Percentiles rank a stretch among this genome's conserved stretches.
Conservation (phyloP, 257 asterid genomes). For the Solanum sitiens region DNA sequence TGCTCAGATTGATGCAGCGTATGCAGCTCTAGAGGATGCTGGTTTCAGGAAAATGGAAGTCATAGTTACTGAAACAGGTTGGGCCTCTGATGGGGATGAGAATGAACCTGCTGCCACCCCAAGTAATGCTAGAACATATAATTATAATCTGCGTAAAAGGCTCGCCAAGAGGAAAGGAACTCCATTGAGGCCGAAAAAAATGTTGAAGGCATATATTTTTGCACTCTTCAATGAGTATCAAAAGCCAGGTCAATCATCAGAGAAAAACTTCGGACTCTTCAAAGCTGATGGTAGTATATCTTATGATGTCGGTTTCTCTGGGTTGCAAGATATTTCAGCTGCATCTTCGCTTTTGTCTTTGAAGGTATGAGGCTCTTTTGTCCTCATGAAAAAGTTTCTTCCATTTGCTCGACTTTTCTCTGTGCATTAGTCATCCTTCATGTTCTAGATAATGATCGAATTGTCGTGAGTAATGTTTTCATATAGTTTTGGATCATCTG, state of each 20-base stretch:
- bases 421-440: neutral
- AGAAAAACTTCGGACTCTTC: constrained; percentile 69
- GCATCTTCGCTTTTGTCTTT: constrained; percentile 33
- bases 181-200: constrained; percentile 69
- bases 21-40: constrained; percentile 75
- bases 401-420: neutral
- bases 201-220: constrained; percentile 74
- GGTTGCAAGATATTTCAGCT: constrained; percentile 61
- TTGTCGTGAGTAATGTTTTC: neutral
- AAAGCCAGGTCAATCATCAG: constrained; percentile 64
- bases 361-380: constrained; percentile 33
- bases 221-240: constrained; percentile 80
- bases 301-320: constrained; percentile 72
- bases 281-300: constrained; percentile 81
- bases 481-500: neutral
- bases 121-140: constrained; percentile 66
- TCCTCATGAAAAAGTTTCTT: neutral
- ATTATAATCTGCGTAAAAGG: constrained; percentile 76
- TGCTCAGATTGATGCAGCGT: constrained; percentile 95
- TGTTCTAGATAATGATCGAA: neutral
- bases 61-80: constrained; percentile 89
- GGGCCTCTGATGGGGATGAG: constrained; percentile 94
- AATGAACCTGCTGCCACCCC: constrained; percentile 76
- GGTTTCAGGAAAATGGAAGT: constrained; percentile 79
- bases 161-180: constrained; percentile 88